Evolutionary conservation across 441 rosid species (phyloP).

Genomic region (Syzygium syzygioides): DNA sequence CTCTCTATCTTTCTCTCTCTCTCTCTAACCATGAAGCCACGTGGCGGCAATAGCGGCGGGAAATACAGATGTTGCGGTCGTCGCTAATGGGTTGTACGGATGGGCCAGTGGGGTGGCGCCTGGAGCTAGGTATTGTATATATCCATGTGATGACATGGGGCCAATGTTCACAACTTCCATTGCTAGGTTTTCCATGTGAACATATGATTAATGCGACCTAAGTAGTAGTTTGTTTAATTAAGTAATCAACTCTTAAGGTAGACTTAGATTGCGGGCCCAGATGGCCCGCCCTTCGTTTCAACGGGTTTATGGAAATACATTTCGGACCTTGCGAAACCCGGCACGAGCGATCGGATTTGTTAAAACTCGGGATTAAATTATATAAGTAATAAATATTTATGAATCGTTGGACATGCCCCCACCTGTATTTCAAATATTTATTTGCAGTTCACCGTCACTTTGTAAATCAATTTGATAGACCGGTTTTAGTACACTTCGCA

Average conservation of each 20-base stretch:
- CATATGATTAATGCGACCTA: not conserved
- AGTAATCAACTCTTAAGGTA: not conserved
- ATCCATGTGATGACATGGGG: not conserved
- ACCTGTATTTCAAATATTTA: not conserved
- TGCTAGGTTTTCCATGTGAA: not conserved
- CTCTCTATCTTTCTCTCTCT: not conserved
- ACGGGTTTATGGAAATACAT: not conserved
- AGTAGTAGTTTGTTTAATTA: not conserved
- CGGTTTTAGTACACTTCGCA: not conserved
- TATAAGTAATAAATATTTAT: not conserved
- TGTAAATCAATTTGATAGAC: not conserved
- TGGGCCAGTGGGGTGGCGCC: conserved; percentile 70
- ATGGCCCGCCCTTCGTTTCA: not conserved
- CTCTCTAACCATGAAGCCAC: conserved; percentile 27
- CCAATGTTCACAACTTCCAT: not conserved
- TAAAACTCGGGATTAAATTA: not conserved
- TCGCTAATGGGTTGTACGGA: conserved; percentile 48
- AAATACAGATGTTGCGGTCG: conserved; percentile 53
- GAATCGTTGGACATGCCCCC: too few relatives aligned
- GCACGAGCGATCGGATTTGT: not conserved
- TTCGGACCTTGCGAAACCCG: not conserved
- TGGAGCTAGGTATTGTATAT: conserved; percentile 35
- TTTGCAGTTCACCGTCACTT: not conserved
- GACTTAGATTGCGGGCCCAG: not conserved
- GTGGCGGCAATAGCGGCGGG: conserved; percentile 67